Percentiles rank a stretch among this genome's conserved stretches.
Evolutionary conservation across 2,329 filamentous ascomycete species (phyloP).

Genomic region (Talaromyces funiculosus): DNA sequence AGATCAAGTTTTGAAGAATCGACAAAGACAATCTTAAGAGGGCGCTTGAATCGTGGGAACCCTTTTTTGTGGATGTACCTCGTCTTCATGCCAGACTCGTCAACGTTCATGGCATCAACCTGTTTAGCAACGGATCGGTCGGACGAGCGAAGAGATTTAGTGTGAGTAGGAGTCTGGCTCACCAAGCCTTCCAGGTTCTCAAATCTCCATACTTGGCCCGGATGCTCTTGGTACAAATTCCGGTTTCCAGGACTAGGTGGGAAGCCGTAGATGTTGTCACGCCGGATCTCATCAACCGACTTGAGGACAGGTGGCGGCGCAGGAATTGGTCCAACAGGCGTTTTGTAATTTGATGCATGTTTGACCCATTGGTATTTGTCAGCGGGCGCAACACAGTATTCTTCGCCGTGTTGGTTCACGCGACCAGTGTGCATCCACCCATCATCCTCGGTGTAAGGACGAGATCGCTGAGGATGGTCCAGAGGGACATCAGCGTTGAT

Average conservation of each 20-base stretch:
- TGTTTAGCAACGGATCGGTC: slow-evolving; percentile 18
- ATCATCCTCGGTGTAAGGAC: slow-evolving; percentile 24
- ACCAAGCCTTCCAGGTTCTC: slow-evolving; percentile 24
- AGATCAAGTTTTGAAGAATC: slow-evolving; percentile 9
- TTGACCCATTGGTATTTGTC: slow-evolving; percentile 22
- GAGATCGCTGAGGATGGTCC: slow-evolving; percentile 17
- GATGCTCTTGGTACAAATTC: slow-evolving; percentile 22
- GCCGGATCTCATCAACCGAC: slow-evolving; percentile 23
- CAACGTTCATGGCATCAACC: slow-evolving; percentile 5
- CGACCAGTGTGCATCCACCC: slow-evolving; percentile 29
- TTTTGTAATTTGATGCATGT: slow-evolving; percentile 24
- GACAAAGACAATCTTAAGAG: slow-evolving; percentile 13
- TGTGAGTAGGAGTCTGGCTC: slow-evolving; percentile 20
- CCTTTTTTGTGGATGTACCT: slow-evolving; percentile 14
- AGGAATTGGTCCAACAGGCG: slow-evolving; percentile 20
- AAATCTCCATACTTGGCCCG: slow-evolving; percentile 13
- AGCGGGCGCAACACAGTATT: slow-evolving; percentile 21
- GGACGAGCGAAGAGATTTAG: slow-evolving; percentile 15
- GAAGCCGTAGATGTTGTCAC: slow-evolving; percentile 28
- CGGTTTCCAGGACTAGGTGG: slow-evolving; percentile 27
- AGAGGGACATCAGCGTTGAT: slow-evolving; percentile 13
- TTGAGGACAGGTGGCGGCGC: slow-evolving; percentile 24
- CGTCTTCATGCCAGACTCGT: slow-evolving; percentile 19
- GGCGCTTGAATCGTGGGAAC: slow-evolving; percentile 8
- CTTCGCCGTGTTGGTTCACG: slow-evolving; percentile 26